Conservation (phyloP, 164 flowering plant species). For the Macadamia integrifolia region DNA sequence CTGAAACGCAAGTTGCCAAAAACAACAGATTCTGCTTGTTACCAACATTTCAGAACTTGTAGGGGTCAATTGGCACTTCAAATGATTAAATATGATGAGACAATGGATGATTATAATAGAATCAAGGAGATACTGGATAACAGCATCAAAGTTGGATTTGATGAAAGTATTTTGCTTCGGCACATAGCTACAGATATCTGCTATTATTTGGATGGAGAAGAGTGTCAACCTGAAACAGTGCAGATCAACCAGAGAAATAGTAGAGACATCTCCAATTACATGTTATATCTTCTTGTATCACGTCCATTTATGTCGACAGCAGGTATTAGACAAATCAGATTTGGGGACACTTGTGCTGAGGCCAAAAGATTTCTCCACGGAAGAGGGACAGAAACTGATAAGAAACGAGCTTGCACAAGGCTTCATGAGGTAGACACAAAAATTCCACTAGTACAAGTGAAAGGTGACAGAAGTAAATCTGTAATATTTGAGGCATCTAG, state of each 20-base stretch:
- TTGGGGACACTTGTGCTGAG: conserved; percentile 23
- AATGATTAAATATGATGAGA: too few species aligned
- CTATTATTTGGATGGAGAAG: not conserved
- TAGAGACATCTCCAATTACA: conserved; percentile 19
- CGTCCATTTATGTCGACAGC: conserved; percentile 21
- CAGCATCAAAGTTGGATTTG: not conserved
- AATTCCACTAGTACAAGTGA: conserved; percentile 11
- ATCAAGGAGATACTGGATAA: too few species aligned
- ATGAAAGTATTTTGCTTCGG: conserved; percentile 8
- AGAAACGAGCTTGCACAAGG: conserved; percentile 9
- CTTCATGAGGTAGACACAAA: conserved; percentile 16
- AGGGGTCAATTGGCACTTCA: not conserved
- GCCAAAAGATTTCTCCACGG: conserved; percentile 13
- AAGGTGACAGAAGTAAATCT: conserved; percentile 24
- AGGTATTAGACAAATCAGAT: conserved; percentile 24
- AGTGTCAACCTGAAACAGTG: too few species aligned
- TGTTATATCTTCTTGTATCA: conserved; percentile 24
- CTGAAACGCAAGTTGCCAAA: not conserved
- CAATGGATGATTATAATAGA: too few species aligned
- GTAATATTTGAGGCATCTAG: conserved; percentile 21
- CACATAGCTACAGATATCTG: conserved; percentile 16
- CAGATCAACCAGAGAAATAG: not conserved
- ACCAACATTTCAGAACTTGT: not conserved
- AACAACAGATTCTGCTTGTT: too few species aligned
- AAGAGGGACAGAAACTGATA: not conserved